Base-by-base conservation (phyloP, 2,329 filamentous ascomycete species). In the Trichoderma harzianum region DNA sequence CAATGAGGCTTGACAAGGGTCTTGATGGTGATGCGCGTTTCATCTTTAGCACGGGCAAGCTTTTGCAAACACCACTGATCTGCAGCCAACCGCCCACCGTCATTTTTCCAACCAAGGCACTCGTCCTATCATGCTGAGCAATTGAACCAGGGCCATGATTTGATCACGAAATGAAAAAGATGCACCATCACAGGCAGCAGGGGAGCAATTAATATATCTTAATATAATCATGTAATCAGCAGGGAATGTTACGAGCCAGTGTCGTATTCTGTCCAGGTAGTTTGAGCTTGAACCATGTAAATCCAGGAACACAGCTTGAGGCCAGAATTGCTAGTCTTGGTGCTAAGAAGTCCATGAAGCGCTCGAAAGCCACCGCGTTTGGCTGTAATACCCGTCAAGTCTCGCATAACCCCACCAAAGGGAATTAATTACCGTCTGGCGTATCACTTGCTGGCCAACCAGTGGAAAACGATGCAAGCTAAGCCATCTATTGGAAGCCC, bases 21-120 rank as follows among this genome's bases (percentile, higher is more conserved):
- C 32, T 21, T 21, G 66, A 67, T 67, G 66, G 43, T 36, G 66
- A 61, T 69, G 55, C 8, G 65, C 65, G 53, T 57, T 24, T 58
- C 53, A 68, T 68, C 66, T 61, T 32, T 51, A 34, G 39, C 26
- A 26, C 55, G n/a, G n/a, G n/a, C n/a, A 24, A 43, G 55, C 66
- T 18, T 69, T 39, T 61, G 16, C 55, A 51, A 36, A 26, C 36
- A 24, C 47, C 12, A 21, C 34, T 39, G 66, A 69, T 69, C 66
- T 69, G 36, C 66, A 69, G 28, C 26, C 34, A 68, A 32, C 32
- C 39, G 30, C 47, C 63, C 47, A 53, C 28, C n/a, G 24, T 34
- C 53, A 57, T 58, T 24, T 32, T 69, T n/a, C 36, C 6, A 39
- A 10, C 3, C 36, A 18, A 43, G 16, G 1, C 14, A n/a, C 36